These are phyloP conservation scores for Lachnum nothofagi DNA, from an alignment of 2,329 filamentous ascomycete species.

Conservation along the genomic window DNA sequence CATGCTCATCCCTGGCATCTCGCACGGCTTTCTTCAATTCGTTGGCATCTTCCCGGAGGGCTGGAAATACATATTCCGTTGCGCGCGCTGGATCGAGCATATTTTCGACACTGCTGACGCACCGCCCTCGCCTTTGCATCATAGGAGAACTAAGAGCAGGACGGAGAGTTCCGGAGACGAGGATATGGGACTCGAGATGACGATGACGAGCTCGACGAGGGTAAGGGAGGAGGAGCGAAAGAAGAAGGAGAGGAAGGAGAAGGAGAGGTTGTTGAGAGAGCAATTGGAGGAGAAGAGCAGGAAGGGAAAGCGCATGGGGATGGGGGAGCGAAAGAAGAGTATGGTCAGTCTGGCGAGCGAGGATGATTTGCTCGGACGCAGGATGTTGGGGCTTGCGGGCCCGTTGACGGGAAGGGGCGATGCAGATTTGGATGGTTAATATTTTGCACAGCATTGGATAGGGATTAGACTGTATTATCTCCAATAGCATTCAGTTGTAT, in stretches of 20 bases:
- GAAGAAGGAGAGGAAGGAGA: constrained; percentile 25
- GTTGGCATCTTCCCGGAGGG: constrained; percentile 81
- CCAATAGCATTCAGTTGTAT: too few species aligned
- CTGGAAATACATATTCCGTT: constrained; percentile 79
- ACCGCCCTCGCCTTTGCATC: constrained; percentile 7
- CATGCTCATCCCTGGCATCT: constrained; percentile 78
- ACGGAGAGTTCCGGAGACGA: constrained; percentile 57
- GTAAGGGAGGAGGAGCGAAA: constrained; percentile 17
- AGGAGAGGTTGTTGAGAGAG: constrained; percentile 25
- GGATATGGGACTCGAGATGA: constrained; percentile 77
- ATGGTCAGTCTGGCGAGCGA: constrained; percentile 49
- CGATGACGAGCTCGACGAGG: constrained; percentile 43
- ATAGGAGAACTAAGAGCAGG: constrained; percentile 19
- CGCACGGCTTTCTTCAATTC: constrained; percentile 92
- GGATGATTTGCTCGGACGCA: constrained; percentile 50
- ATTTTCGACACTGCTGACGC: constrained; percentile 54
- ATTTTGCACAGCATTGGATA: too few species aligned
- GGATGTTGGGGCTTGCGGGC: constrained; percentile 51
- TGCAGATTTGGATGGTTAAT: constrained; percentile 19
- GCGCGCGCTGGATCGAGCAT: constrained; percentile 75
- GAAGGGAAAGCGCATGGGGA: constrained; percentile 11
- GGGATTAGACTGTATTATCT: too few species aligned
- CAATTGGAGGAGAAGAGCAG: constrained; percentile 31
- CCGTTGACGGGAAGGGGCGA: constrained; percentile 42
- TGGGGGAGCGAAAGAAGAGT: constrained; percentile 38